Percentiles rank a stretch among this genome's conserved stretches.
These are phyloP conservation scores for Penicillium robsamsonii DNA, from an alignment of 495 filamentous ascomycete genomes.

Conservation along the genomic window DNA sequence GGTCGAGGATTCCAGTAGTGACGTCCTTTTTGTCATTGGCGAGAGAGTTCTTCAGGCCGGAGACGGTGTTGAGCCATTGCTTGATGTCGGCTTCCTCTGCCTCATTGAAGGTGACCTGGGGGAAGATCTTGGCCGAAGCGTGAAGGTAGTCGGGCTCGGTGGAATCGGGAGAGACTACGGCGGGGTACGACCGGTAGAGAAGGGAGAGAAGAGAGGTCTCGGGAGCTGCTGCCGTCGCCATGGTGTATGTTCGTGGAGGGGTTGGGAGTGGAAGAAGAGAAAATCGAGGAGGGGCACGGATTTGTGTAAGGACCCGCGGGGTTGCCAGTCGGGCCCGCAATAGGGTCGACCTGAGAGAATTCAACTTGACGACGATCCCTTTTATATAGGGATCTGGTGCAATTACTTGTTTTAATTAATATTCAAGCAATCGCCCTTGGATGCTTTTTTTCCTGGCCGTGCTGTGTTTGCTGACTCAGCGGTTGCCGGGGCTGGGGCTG, in stretches of 20 bases:
- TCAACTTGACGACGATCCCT: slow-evolving; percentile 34
- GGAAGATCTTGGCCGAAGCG: slow-evolving; percentile 60
- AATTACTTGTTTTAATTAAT: slow-evolving; percentile 13
- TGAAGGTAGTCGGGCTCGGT: slow-evolving; percentile 50
- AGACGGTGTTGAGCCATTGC: slow-evolving; percentile 77
- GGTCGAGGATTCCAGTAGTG: slow-evolving; percentile 56
- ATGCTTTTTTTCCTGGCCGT: slow-evolving; percentile 12
- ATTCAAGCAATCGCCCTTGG: slow-evolving; percentile 3
- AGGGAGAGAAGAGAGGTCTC: slow-evolving; percentile 52
- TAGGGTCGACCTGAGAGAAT: slow-evolving; percentile 27
- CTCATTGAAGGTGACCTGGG: slow-evolving; percentile 64
- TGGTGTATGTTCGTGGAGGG: slow-evolving; percentile 33
- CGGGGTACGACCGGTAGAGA: slow-evolving; percentile 54
- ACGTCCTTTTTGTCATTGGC: slow-evolving; percentile 56
- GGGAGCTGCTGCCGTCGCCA: slow-evolving; percentile 53
- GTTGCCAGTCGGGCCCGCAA: slow-evolving; percentile 36
- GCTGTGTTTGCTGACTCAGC: slow-evolving; percentile 19
- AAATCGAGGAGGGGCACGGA: slow-evolving; percentile 40
- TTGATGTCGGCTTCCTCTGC: slow-evolving; percentile 80
- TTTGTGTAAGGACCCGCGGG: slow-evolving; percentile 37
- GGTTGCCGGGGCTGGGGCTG: neutral
- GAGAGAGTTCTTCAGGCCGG: slow-evolving; percentile 59
- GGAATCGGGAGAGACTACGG: slow-evolving; percentile 46
- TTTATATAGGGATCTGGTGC: slow-evolving; percentile 24
- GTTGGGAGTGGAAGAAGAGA: slow-evolving; percentile 28